These are phyloP conservation scores for Fusarium euwallaceae DNA, from an alignment of 2,329 filamentous ascomycete genomes.

Conservation along the genomic window DNA sequence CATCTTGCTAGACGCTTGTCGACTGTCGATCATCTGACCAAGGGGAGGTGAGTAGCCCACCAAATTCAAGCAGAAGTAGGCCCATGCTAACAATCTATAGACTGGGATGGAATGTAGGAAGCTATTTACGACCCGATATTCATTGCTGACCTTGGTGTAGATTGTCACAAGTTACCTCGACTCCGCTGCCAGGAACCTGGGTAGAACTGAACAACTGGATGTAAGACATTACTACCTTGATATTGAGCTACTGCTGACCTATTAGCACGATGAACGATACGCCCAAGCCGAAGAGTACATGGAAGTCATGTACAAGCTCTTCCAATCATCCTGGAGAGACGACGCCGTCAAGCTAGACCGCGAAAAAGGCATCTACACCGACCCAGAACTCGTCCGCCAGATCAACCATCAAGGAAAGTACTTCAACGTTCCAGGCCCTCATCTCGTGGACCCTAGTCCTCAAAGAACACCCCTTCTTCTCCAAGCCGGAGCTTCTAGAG, in stretches of 20 bases:
- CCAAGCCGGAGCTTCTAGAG: slow-evolving; percentile 76
- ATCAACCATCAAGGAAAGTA: slow-evolving; percentile 77
- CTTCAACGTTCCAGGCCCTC: slow-evolving; percentile 73
- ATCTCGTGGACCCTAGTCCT: slow-evolving; percentile 74
- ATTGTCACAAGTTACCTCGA: slow-evolving; percentile 80
- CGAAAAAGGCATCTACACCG: slow-evolving; percentile 68
- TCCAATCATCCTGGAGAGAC: slow-evolving; percentile 75
- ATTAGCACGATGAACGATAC: slow-evolving; percentile 74
- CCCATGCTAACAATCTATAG: slow-evolving; percentile 45
- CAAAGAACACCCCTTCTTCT: slow-evolving; percentile 78
- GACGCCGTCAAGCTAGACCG: slow-evolving; percentile 74
- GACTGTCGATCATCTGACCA: slow-evolving; percentile 76
- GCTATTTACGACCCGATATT: rapidly evolving
- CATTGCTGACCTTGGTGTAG: slow-evolving; percentile 49
- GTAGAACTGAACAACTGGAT: slow-evolving; percentile 65
- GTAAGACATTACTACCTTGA: slow-evolving; percentile 16
- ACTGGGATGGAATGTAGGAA: slow-evolving; percentile 68
- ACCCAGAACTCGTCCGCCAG: slow-evolving; percentile 66
- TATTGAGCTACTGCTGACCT: neutral
- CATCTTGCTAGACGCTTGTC: slow-evolving; percentile 75
- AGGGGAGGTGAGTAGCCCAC: slow-evolving; percentile 61
- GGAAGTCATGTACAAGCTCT: slow-evolving; percentile 74
- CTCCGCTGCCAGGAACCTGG: slow-evolving; percentile 75
- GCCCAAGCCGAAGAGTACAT: slow-evolving; percentile 74
- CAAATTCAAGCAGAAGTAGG: rapidly evolving